These are phyloP conservation scores for Melaleuca quinquenervia DNA, from an alignment of 345 rosid species.

Conservation along the genomic window DNA sequence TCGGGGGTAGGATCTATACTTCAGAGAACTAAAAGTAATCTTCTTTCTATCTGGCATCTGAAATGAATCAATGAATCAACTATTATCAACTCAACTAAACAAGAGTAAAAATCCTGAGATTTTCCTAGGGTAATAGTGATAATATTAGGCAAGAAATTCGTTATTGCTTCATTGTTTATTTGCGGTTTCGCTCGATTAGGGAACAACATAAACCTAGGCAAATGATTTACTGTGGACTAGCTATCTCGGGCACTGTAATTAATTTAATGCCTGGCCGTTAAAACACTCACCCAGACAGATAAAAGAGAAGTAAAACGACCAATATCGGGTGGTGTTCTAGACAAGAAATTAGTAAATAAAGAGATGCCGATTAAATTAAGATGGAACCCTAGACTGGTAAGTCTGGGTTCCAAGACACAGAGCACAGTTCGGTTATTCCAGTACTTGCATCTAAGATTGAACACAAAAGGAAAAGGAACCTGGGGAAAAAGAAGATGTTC, in stretches of 20 bases:
- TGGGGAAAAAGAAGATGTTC: neutral
- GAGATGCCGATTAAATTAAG: neutral
- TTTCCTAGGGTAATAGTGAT: neutral
- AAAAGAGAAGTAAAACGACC: neutral
- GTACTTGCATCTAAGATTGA: neutral
- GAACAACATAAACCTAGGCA: neutral
- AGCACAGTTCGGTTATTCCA: neutral
- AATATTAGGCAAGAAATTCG: neutral
- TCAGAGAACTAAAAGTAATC: neutral
- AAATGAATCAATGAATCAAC: neutral
- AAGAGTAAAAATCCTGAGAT: neutral
- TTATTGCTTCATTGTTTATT: neutral
- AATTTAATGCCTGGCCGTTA: neutral
- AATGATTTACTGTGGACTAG: neutral
- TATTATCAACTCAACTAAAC: neutral
- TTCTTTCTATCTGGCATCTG: neutral
- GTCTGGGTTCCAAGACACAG: neutral
- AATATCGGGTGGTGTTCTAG: neutral
- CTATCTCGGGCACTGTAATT: neutral
- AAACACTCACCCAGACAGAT: neutral
- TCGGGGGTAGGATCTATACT: neutral
- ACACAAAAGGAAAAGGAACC: neutral
- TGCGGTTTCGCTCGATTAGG: neutral
- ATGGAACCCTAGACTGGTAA: neutral
- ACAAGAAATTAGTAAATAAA: neutral